Evolutionary conservation across 345 rosid genomes (phyloP).

Genomic region (Psidium guajava): DNA sequence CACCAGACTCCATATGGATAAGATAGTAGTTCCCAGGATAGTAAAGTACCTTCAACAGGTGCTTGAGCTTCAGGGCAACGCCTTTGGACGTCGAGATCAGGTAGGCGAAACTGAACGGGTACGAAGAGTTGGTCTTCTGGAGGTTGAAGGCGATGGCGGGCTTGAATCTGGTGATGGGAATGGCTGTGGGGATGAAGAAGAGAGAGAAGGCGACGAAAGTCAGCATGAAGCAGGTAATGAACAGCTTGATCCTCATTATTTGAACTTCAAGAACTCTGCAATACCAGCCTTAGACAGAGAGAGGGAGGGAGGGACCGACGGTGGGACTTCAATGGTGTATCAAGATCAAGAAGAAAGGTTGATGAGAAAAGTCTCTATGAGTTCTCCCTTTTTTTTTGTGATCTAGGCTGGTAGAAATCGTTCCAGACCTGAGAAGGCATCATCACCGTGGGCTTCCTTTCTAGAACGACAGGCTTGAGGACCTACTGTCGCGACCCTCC

Average conservation of each 20-base stretch:
- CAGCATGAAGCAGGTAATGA: constrained; percentile 42
- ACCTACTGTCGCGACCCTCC: no score
- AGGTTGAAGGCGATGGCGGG: constrained; percentile 24
- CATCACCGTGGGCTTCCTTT: no score
- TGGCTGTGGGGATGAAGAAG: constrained; percentile 34
- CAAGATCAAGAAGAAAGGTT: no score
- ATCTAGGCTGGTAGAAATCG: no score
- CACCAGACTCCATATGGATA: constrained; percentile 61
- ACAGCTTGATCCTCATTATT: constrained; percentile 41
- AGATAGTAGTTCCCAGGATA: constrained; percentile 75
- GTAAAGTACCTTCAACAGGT: constrained; percentile 49
- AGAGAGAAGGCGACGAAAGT: constrained; percentile 35
- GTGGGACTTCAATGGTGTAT: no score
- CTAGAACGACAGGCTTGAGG: no score
- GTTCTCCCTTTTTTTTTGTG: no score
- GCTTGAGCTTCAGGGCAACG: constrained; percentile 39
- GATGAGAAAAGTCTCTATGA: no score
- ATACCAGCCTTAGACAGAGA: neutral
- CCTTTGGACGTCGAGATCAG: constrained; percentile 77
- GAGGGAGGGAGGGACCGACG: no score
- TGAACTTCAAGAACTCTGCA: neutral
- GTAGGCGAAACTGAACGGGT: constrained; percentile 67
- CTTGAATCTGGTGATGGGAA: constrained; percentile 23
- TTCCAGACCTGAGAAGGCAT: no score
- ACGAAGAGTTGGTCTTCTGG: constrained; percentile 21